These are phyloP conservation scores for Diplodia sapinea DNA, from an alignment of 2,329 filamentous ascomycete species.

Conservation along the genomic window DNA sequence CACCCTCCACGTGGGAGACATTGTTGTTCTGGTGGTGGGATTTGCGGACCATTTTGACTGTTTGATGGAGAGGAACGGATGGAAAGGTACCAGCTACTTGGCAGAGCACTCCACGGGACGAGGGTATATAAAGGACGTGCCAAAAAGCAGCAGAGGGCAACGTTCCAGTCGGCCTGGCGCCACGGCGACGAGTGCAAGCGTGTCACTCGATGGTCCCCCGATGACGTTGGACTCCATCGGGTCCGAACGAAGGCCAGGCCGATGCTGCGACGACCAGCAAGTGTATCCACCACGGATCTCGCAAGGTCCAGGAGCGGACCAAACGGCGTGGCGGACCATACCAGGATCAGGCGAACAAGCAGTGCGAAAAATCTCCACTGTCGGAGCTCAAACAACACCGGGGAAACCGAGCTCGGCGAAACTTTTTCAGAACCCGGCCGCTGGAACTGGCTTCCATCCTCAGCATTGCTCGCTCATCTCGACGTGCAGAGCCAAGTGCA, in stretches of 20 bases:
- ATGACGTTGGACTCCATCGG: constrained; percentile 31
- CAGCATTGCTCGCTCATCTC: background rate
- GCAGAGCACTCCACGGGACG: constrained; percentile 4
- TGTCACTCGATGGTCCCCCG: constrained; percentile 29
- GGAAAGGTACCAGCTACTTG: constrained; percentile 15
- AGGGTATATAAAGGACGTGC: constrained; percentile 25
- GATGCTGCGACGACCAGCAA: constrained; percentile 17
- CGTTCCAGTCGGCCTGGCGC: background rate
- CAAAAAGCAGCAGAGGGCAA: background rate
- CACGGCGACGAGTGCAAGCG: constrained; percentile 5
- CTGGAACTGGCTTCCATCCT: background rate
- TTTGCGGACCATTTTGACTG: constrained; percentile 26
- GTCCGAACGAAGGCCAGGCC: constrained; percentile 24
- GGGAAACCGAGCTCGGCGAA: constrained; percentile 20
- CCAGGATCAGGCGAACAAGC: constrained; percentile 19
- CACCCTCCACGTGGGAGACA: constrained; percentile 27
- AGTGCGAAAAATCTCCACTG: constrained; percentile 12
- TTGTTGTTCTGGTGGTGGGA: constrained; percentile 18
- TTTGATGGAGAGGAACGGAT: constrained; percentile 3
- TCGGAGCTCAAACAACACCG: constrained; percentile 1
- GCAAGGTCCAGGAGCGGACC: constrained; percentile 23
- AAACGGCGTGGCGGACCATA: constrained; percentile 18
- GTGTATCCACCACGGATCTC: constrained; percentile 21
- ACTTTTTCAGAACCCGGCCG: background rate
- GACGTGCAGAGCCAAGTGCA: background rate